These are phyloP conservation scores for Athelia sp. DNA, from an alignment of 1,284 basidiomycete genomes.

Conservation along the genomic window DNA sequence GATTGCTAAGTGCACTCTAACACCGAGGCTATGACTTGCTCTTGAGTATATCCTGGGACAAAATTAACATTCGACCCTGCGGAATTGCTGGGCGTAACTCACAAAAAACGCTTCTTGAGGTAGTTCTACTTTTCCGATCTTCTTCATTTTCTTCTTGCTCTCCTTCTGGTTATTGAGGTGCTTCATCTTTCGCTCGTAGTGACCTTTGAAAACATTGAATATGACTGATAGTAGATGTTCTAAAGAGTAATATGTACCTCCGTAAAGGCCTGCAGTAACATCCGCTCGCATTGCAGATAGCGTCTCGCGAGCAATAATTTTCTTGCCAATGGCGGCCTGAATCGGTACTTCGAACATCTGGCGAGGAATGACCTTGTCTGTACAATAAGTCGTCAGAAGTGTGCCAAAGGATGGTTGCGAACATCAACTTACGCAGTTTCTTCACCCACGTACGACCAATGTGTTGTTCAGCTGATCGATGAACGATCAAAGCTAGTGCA, in stretches of 20 bases:
- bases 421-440: slow-evolving; percentile 73
- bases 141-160: slow-evolving; percentile 83
- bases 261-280: slow-evolving; percentile 92
- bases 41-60: neutral
- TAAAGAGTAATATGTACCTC: slow-evolving; percentile 49
- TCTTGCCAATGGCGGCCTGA: slow-evolving; percentile 82
- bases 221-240: neutral
- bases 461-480: slow-evolving; percentile 65
- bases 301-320: slow-evolving; percentile 87
- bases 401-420: no score
- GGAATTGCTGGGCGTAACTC: slow-evolving; percentile 58
- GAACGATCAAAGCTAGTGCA: slow-evolving; percentile 87
- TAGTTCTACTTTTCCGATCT: slow-evolving; percentile 80
- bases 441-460: slow-evolving; percentile 83
- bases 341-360: slow-evolving; percentile 95
- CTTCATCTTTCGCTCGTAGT: slow-evolving; percentile 90
- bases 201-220: slow-evolving; percentile 37
- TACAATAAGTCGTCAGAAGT: slow-evolving; percentile 25
- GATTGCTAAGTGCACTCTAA: neutral
- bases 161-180: slow-evolving; percentile 92
- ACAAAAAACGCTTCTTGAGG: slow-evolving; percentile 91
- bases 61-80: slow-evolving; percentile 18
- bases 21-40: slow-evolving; percentile 3
- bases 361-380: slow-evolving; percentile 82
- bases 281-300: slow-evolving; percentile 88